Evolutionary conservation across 2,329 filamentous ascomycete genomes (phyloP).

Genomic region (Boeremia exigua): DNA sequence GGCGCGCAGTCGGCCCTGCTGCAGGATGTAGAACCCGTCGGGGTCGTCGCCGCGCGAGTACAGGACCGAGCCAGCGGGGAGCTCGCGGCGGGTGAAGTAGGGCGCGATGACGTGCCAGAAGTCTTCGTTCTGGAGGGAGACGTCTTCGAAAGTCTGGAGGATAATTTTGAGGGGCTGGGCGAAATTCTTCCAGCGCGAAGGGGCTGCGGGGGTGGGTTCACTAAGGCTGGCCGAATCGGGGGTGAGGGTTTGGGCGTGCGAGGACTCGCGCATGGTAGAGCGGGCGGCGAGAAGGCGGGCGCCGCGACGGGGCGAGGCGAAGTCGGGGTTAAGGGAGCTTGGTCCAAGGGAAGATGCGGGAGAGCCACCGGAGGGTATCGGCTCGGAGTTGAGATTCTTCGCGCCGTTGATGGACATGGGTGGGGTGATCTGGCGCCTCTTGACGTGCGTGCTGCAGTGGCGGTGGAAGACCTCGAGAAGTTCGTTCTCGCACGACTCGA

Average conservation of each 20-base stretch:
- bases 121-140: constrained; percentile 86
- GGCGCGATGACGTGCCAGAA: constrained; percentile 86
- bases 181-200: constrained; percentile 79
- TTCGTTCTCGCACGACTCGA: constrained; percentile 95
- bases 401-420: constrained; percentile 42
- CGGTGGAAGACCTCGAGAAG: constrained; percentile 70
- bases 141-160: constrained; percentile 90
- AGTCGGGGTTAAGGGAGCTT: constrained; percentile 58
- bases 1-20: constrained; percentile 84
- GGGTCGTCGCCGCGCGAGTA: constrained; percentile 78
- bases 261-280: constrained; percentile 69
- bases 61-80: constrained; percentile 71
- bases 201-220: constrained; percentile 12
- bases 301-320: constrained; percentile 79
- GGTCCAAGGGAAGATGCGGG: constrained; percentile 33
- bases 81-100: constrained; percentile 76
- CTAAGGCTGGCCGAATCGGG: not conserved
- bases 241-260: not conserved
- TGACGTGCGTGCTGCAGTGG: constrained; percentile 42
- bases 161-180: constrained; percentile 90
- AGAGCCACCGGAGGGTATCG: constrained; percentile 27
- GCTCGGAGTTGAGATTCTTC: constrained; percentile 16
- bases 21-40: constrained; percentile 86
- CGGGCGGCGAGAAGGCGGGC: constrained; percentile 81
- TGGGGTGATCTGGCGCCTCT: constrained; percentile 49